Evolutionary conservation across 345 rosid genomes (phyloP).

Genomic region (Carallia pectinifolia): DNA sequence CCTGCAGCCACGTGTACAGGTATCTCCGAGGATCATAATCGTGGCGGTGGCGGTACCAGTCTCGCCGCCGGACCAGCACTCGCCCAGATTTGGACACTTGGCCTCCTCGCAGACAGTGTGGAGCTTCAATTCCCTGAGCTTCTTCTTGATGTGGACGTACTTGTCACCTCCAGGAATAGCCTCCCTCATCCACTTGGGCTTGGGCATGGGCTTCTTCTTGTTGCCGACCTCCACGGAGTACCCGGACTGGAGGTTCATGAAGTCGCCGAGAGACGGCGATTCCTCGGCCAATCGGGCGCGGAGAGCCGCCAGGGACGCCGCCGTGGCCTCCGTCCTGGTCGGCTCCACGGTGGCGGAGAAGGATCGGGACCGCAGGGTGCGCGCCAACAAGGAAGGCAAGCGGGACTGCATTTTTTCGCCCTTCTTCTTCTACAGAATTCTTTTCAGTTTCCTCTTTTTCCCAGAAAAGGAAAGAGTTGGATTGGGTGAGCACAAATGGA

Average conservation of each 20-base stretch:
- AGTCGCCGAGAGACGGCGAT: slow-evolving; percentile 63
- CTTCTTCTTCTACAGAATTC: too few relatives aligned
- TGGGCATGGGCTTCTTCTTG: slow-evolving; percentile 90
- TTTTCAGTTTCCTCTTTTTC: too few relatives aligned
- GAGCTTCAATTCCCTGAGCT: slow-evolving; percentile 82
- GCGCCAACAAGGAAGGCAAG: too few relatives aligned
- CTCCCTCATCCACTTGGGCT: slow-evolving; percentile 98
- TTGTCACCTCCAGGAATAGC: slow-evolving; percentile 89
- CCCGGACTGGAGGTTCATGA: slow-evolving; percentile 39
- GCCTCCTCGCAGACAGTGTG: slow-evolving; percentile 99
- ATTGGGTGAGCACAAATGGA: too few relatives aligned
- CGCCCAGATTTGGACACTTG: slow-evolving; percentile 87
- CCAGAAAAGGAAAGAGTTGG: too few relatives aligned
- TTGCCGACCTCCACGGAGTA: slow-evolving; percentile 97
- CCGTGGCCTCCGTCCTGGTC: too few relatives aligned
- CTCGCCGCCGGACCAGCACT: slow-evolving; percentile 99
- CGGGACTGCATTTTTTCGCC: too few relatives aligned
- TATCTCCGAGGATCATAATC: slow-evolving; percentile 93
- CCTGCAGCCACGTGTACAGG: slow-evolving; percentile 98
- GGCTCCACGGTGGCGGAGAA: too few relatives aligned
- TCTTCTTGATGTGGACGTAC: slow-evolving; percentile 96
- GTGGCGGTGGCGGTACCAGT: slow-evolving; percentile 98
- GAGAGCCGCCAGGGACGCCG: slow-evolving; percentile 53
- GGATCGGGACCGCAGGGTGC: too few relatives aligned
- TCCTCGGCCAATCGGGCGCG: slow-evolving; percentile 84